These are phyloP conservation scores for Fusarium sp. DNA, from an alignment of 2,329 filamentous ascomycete species.

Conservation along the genomic window DNA sequence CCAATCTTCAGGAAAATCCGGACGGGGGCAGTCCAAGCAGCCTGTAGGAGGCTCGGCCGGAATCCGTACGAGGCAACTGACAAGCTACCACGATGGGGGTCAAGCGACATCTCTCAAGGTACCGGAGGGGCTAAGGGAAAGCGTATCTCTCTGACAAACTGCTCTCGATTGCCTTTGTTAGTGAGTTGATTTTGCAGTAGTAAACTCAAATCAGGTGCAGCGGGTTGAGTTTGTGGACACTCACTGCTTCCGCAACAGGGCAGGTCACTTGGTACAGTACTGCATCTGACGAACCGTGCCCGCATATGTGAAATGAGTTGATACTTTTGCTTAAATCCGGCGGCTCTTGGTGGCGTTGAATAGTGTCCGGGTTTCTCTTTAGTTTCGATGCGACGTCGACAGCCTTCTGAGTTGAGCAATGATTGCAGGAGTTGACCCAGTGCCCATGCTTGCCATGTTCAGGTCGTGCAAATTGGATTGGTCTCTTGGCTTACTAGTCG, in stretches of 20 bases:
- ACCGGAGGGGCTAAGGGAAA: background rate
- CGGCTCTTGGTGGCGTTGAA: constrained; percentile 28
- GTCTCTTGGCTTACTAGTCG: background rate
- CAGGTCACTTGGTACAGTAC: background rate
- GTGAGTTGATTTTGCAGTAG: background rate
- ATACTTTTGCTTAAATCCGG: constrained; percentile 20
- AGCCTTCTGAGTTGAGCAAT: background rate
- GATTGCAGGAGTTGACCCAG: background rate
- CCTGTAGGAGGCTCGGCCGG: constrained; percentile 33
- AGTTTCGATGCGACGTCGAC: background rate
- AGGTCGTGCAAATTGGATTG: background rate
- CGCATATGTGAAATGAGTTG: background rate
- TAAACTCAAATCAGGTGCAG: constrained; percentile 12
- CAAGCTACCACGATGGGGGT: constrained; percentile 20
- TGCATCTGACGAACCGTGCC: background rate
- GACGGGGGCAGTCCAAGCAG: background rate
- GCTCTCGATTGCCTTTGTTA: background rate
- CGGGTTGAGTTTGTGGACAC: background rate
- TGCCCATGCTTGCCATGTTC: background rate
- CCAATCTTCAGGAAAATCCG: constrained; percentile 12
- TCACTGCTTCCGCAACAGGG: background rate
- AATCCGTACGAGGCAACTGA: constrained; percentile 24
- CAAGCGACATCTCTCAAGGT: constrained; percentile 4
- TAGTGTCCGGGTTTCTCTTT: constrained; percentile 20
- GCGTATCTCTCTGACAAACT: background rate